Conservation (phyloP, 179 eudicot genomes). For the Beta macrorhiza region DNA sequence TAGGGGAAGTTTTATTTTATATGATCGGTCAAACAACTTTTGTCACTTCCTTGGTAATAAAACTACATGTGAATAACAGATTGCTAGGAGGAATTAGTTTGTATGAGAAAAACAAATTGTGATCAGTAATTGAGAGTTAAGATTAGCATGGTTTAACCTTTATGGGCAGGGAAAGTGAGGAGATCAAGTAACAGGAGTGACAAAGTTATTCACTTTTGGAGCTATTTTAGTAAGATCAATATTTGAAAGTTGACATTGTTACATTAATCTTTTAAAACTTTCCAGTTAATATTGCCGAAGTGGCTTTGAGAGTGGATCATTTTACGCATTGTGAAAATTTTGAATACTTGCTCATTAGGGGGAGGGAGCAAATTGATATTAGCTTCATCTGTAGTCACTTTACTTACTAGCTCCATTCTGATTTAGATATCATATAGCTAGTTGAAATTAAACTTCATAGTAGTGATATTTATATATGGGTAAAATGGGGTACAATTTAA, state of each 20-base stretch:
- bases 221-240: not conserved
- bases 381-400: not conserved
- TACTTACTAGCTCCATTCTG: not conserved
- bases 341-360: not conserved
- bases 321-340: not conserved
- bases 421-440: not conserved
- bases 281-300: not conserved
- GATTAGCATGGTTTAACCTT: no score
- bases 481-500: not conserved
- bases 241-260: not conserved
- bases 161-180: no score
- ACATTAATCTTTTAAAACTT: not conserved
- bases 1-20: no score
- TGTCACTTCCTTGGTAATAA: no score
- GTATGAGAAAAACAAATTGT: no score
- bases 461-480: not conserved
- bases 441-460: not conserved
- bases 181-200: no score
- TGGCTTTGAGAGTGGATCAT: not conserved
- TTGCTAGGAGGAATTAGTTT: no score
- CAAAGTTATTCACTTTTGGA: not conserved
- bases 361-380: not conserved
- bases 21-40: no score
- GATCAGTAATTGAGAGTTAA: no score
- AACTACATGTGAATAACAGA: no score